Evolutionary conservation across 129 eudicot genomes (phyloP).

Genomic region (Ambrosia trifida): DNA sequence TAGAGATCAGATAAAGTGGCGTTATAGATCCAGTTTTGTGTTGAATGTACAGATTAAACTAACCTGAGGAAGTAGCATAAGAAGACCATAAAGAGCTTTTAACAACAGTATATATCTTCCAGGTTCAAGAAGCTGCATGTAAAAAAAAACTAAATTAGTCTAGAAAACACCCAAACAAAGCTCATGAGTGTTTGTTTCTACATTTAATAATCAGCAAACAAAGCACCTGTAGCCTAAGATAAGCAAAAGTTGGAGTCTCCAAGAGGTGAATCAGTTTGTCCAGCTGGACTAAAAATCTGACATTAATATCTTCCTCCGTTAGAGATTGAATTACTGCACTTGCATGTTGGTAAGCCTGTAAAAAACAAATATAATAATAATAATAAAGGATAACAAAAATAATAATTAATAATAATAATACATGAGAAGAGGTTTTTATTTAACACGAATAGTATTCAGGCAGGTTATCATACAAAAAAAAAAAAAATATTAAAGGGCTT

Average conservation of each 20-base stretch:
- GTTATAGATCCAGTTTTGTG: conserved; percentile 12
- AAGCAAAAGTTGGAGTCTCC: conserved; percentile 94
- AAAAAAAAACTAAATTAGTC: background rate
- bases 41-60: conserved; percentile 3
- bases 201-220: background rate
- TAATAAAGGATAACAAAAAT: too few species aligned
- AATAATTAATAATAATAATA: background rate
- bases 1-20: conserved; percentile 7
- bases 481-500: conserved; percentile 19
- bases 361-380: background rate
- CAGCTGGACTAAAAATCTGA: conserved; percentile 85
- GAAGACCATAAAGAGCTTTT: conserved; percentile 85
- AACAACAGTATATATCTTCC: conserved; percentile 82
- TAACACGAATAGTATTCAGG: conserved; percentile 7
- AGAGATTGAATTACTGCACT: conserved; percentile 83
- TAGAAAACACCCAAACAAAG: background rate
- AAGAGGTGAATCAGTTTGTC: conserved; percentile 84
- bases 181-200: background rate
- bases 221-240: conserved; percentile 86
- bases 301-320: conserved; percentile 86
- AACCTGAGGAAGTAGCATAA: conserved; percentile 95
- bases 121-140: conserved; percentile 92
- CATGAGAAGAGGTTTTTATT: conserved; percentile 1
- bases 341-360: conserved; percentile 85
- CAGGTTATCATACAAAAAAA: conserved; percentile 4